phyloP scores from a whole-genome alignment of 805 yeast species.

The Candida sithepensis region DNA sequence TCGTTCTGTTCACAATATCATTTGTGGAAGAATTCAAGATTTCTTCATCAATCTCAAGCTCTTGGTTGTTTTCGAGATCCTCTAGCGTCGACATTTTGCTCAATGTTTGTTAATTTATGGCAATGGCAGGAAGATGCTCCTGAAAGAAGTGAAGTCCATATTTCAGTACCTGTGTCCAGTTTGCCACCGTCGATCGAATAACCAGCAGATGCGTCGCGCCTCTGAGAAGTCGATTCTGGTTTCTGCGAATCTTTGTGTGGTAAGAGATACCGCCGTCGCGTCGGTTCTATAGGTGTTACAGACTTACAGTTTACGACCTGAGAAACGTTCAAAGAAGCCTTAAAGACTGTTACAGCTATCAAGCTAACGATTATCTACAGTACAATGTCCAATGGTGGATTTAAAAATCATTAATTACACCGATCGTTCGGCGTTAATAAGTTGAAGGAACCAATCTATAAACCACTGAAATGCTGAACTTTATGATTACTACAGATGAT shows the following conservation, averaged over 20 bases:
- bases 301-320: background rate
- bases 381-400: too few species aligned
- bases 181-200: background rate
- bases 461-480: too few species aligned
- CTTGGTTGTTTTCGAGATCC: slow-evolving; percentile 61
- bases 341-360: too few species aligned
- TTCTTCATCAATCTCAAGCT: slow-evolving; percentile 74
- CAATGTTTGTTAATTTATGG: background rate
- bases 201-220: background rate
- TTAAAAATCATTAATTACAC: too few species aligned
- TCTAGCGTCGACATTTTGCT: slow-evolving; percentile 73
- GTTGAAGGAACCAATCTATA: too few species aligned
- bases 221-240: too few species aligned
- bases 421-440: too few species aligned
- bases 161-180: background rate
- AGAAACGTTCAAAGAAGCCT: too few species aligned
- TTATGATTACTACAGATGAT: too few species aligned
- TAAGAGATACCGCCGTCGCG: too few species aligned
- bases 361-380: too few species aligned
- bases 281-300: background rate
- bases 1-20: slow-evolving; percentile 82
- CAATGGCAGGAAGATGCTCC: background rate
- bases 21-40: slow-evolving; percentile 72
- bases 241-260: background rate
- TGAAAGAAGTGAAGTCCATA: background rate